phyloP scores from a whole-genome alignment of 768 basidiomycete species.

The Pulveroboletus sp. region DNA sequence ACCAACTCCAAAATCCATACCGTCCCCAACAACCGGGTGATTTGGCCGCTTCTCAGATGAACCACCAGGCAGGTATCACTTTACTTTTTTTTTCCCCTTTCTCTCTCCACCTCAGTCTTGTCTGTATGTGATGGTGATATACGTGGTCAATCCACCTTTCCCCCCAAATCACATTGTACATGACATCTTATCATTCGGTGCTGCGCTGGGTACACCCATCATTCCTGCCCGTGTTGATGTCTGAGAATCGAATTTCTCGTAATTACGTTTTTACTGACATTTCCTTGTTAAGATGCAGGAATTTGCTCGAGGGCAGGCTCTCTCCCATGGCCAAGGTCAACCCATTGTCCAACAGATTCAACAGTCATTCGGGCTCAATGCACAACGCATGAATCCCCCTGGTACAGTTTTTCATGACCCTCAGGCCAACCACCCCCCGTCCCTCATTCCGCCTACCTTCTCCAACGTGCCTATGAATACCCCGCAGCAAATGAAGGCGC shows the following conservation, averaged over 20 bases:
- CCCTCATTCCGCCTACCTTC: slow-evolving; percentile 37
- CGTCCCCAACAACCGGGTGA: slow-evolving; percentile 40
- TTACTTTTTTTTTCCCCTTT: slow-evolving; percentile 10
- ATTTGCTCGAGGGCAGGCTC: slow-evolving; percentile 38
- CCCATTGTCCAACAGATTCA: slow-evolving; percentile 37
- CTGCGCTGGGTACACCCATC: neutral
- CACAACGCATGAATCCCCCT: slow-evolving; percentile 35
- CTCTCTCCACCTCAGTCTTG: slow-evolving; percentile 1
- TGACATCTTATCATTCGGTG: slow-evolving; percentile 12
- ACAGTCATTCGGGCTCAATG: slow-evolving; percentile 38
- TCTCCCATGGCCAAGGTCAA: slow-evolving; percentile 39
- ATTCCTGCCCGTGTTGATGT: slow-evolving; percentile 3
- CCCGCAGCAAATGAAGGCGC: slow-evolving; percentile 29
- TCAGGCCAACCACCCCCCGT: slow-evolving; percentile 24
- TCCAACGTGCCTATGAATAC: slow-evolving; percentile 36
- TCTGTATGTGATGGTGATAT: slow-evolving; percentile 12
- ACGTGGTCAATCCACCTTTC: slow-evolving; percentile 18
- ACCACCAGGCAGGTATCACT: slow-evolving; percentile 43
- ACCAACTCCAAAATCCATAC: slow-evolving; percentile 41
- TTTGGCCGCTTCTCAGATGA: slow-evolving; percentile 36
- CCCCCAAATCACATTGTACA: slow-evolving; percentile 3
- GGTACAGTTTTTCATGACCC: slow-evolving; percentile 36
- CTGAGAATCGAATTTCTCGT: slow-evolving; percentile 3
- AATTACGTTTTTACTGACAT: slow-evolving; percentile 23
- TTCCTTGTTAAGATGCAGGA: slow-evolving; percentile 39